A percentile compares a stretch with the other conserved stretches of the same genome.
Conservation (phyloP, 345 rosid genomes). For the Chamaenerion angustifolium region DNA sequence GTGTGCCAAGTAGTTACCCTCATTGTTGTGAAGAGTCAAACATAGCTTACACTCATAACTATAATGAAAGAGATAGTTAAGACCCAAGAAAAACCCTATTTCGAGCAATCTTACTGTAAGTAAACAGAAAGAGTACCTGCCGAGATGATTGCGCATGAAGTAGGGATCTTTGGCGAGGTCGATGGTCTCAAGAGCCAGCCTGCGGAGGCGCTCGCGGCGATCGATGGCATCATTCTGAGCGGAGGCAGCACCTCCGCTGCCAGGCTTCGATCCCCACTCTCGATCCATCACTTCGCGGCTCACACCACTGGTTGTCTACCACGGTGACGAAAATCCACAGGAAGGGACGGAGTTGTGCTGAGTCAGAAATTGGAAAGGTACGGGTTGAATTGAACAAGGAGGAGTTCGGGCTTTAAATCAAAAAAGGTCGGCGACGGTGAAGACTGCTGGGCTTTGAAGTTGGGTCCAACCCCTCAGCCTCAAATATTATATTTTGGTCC, state of each 20-base stretch:
- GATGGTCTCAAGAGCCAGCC: conserved; percentile 94
- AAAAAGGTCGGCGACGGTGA: too few relatives aligned
- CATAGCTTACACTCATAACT: conserved; percentile 98
- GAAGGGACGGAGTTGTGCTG: too few relatives aligned
- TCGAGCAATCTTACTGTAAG: background rate
- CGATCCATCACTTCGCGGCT: conserved; percentile 44
- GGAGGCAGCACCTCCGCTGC: conserved; percentile 97
- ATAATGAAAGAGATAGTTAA: conserved; percentile 6
- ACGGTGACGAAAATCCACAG: too few relatives aligned
- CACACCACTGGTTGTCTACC: background rate
- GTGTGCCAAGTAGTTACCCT: conserved; percentile 27
- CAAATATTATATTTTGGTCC: too few relatives aligned
- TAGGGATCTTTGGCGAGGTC: conserved; percentile 97
- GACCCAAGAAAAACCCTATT: background rate
- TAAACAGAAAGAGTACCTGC: conserved; percentile 32
- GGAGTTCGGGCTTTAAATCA: too few relatives aligned
- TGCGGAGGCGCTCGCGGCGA: conserved; percentile 94
- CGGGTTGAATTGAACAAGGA: too few relatives aligned
- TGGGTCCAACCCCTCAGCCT: too few relatives aligned
- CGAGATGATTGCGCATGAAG: conserved; percentile 97
- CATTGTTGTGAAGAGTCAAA: conserved; percentile 93
- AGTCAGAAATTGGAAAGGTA: too few relatives aligned
- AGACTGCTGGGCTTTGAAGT: too few relatives aligned
- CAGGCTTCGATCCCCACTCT: conserved; percentile 98
- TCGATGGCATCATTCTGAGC: conserved; percentile 92